Evolutionary conservation across 345 rosid species (phyloP).

Genomic region (Citropsis articulata): DNA sequence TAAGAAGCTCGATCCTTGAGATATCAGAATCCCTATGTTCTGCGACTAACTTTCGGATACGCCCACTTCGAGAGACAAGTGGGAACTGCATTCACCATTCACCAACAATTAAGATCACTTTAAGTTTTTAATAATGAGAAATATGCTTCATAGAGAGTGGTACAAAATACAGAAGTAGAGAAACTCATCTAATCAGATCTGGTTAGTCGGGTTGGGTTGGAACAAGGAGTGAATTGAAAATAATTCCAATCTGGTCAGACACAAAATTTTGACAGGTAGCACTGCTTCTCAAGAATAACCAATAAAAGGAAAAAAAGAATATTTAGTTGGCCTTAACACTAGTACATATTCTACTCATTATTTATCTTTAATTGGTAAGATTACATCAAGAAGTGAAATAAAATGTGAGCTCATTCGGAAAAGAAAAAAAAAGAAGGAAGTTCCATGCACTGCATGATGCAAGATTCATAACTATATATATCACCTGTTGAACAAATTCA

Average conservation of each 20-base stretch:
- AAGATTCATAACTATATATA: not conserved
- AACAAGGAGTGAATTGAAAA: too few species aligned
- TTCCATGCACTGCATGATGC: not conserved
- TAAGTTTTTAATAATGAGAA: too few species aligned
- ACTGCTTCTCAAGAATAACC: not conserved
- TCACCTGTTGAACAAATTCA: not conserved
- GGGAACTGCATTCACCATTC: constrained; percentile 65
- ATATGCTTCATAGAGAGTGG: not conserved
- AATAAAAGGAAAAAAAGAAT: not conserved
- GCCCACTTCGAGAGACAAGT: constrained; percentile 84
- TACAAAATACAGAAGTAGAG: not conserved
- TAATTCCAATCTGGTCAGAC: too few species aligned
- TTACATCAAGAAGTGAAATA: not conserved
- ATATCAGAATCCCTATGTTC: constrained; percentile 88
- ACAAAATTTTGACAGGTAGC: too few species aligned
- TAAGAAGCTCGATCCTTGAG: constrained; percentile 86
- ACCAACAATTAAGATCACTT: not conserved
- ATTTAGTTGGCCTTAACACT: not conserved
- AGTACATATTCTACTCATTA: not conserved
- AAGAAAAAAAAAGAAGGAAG: not conserved
- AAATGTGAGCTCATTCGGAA: not conserved
- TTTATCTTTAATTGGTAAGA: not conserved
- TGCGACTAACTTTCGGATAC: constrained; percentile 74
- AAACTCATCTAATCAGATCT: not conserved
- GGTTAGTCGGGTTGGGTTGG: not conserved